Evolutionary conservation across 805 yeast genomes (phyloP).

Genomic region (Lipomyces sp.): DNA sequence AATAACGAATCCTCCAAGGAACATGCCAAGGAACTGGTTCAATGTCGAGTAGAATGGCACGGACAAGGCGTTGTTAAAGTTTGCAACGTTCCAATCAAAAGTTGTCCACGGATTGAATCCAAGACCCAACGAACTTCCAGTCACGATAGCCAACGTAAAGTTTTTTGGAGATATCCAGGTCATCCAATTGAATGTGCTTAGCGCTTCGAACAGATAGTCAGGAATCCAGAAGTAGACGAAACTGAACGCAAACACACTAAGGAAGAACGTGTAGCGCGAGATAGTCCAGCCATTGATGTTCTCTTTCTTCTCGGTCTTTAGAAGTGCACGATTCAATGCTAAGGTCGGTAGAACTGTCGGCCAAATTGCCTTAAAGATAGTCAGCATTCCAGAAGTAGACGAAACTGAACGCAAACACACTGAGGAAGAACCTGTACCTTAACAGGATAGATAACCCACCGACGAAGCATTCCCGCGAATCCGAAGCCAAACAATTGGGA

Average conservation of each 20-base stretch:
- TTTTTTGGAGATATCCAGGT: slow-evolving; percentile 67
- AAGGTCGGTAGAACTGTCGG: slow-evolving; percentile 66
- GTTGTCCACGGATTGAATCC: slow-evolving; percentile 65
- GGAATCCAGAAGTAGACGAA: slow-evolving; percentile 66
- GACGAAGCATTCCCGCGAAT: slow-evolving; percentile 64
- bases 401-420: too few relatives aligned
- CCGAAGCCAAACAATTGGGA: slow-evolving; percentile 72
- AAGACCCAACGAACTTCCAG: slow-evolving; percentile 67
- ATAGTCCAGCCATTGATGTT: slow-evolving; percentile 68
- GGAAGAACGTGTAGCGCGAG: slow-evolving; percentile 57
- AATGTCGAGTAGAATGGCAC: slow-evolving; percentile 44
- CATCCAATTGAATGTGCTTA: slow-evolving; percentile 63
- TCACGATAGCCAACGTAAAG: slow-evolving; percentile 66
- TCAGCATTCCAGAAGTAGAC: slow-evolving; percentile 52
- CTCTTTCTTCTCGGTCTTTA: slow-evolving; percentile 44
- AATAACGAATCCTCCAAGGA: slow-evolving; percentile 56
- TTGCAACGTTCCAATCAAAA: slow-evolving; percentile 70
- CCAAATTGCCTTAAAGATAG: slow-evolving; percentile 69
- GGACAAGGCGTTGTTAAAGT: slow-evolving; percentile 41
- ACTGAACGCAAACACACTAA: slow-evolving; percentile 49
- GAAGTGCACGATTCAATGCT: slow-evolving; percentile 60
- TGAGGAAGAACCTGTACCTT: too few relatives aligned
- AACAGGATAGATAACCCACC: slow-evolving; percentile 62
- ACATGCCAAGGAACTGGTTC: slow-evolving; percentile 50
- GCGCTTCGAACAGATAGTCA: slow-evolving; percentile 60